phyloP scores from a whole-genome alignment of 306 rosid genomes.

The Potentilla sterilis region DNA sequence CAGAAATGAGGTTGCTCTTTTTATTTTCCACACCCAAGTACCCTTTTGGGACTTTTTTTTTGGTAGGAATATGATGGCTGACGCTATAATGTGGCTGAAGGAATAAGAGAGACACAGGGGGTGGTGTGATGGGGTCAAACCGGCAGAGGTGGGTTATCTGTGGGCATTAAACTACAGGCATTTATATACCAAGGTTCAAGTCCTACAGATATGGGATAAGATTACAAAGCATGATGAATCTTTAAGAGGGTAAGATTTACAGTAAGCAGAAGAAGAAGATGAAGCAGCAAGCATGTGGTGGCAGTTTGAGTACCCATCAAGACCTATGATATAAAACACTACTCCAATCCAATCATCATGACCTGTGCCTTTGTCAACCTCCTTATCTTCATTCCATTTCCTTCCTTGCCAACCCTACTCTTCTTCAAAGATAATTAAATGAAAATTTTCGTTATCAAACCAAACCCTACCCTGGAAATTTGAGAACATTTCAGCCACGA shows the following conservation, averaged over 20 bases:
- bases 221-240: not conserved
- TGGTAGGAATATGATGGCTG: not conserved
- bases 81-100: not conserved
- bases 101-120: not conserved
- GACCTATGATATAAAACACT: not conserved
- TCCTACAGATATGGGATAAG: conserved; percentile 8
- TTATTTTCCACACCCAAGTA: not conserved
- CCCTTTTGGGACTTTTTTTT: not conserved
- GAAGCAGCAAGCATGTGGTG: conserved; percentile 37
- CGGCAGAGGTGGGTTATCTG: not conserved
- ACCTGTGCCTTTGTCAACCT: conserved; percentile 47
- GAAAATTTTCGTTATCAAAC: not conserved
- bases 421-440: not conserved
- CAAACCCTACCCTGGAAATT: not conserved
- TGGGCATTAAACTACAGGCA: not conserved
- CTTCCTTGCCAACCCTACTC: conserved; percentile 18
- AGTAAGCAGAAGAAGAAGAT: conserved; percentile 16
- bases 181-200: not conserved
- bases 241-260: conserved; percentile 18
- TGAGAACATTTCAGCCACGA: not conserved
- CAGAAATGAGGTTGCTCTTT: not conserved
- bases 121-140: conserved; percentile 6
- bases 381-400: conserved; percentile 34
- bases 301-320: conserved; percentile 33
- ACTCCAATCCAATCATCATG: conserved; percentile 26